Percentiles rank a stretch among this genome's conserved stretches.
Evolutionary conservation across 345 rosid species (phyloP).

Genomic region (Hibiscus syriacus): DNA sequence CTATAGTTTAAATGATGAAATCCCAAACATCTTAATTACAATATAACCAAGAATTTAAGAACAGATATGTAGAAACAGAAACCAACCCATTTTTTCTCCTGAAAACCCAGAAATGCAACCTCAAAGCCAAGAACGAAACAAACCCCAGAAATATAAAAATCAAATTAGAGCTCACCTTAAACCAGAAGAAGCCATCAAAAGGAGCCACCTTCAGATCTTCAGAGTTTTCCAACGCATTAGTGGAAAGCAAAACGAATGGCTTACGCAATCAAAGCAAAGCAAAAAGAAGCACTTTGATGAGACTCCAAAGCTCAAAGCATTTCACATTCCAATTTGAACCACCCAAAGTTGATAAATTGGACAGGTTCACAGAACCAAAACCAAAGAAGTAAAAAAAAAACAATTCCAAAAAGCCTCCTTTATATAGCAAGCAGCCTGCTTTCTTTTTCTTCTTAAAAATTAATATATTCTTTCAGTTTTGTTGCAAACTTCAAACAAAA

Average conservation of each 20-base stretch:
- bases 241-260: neutral
- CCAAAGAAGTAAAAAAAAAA: neutral
- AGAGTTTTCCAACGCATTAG: neutral
- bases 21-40: neutral
- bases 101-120: constrained; percentile 12
- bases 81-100: constrained; percentile 5
- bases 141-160: neutral
- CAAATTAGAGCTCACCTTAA: constrained; percentile 24
- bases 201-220: constrained; percentile 33
- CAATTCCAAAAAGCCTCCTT: neutral
- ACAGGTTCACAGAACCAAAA: neutral
- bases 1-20: neutral
- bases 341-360: neutral
- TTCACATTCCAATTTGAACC: neutral
- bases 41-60: neutral
- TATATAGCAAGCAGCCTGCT: neutral
- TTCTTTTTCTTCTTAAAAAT: neutral
- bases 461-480: neutral
- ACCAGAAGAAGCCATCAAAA: constrained; percentile 18
- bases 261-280: constrained; percentile 6
- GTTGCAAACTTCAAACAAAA: neutral
- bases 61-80: neutral
- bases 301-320: neutral
- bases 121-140: neutral
- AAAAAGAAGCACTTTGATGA: neutral